Evolutionary conservation across 1,284 basidiomycete genomes (phyloP), one percentile per base, ranked within the genome.

Genomic region (Albatrellus sp.): DNA sequence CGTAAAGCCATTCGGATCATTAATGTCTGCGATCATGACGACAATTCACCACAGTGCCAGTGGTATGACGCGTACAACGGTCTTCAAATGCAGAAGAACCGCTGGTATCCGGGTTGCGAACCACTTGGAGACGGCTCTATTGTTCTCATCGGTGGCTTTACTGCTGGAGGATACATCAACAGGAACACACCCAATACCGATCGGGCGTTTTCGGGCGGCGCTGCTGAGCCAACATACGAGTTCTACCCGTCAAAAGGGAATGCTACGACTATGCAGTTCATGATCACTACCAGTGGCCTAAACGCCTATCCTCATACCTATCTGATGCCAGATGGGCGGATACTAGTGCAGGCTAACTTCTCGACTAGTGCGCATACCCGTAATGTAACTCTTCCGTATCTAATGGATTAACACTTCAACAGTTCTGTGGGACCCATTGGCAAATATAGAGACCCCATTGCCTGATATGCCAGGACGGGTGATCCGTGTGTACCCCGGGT

Each of bases 21-120:
- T 37, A 77, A 82, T 52, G 80, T 87, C 1, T 91, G 88, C 58
- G 72, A 68, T 13, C 67, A 69, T 47, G 55, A 68, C 29, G 72
- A 78, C 51, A 56, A 72, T 13, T 63, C 65, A 14, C 2, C 70
- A 3, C 54, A 66, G 1, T 92, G 90, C 55, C 67, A 81, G 50
- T 91, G 88, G 88, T 80, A 76, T 55, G 88, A 93, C 60, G 71
- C 90, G 46, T 67, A 78, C 0, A 64, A 66, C 0, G 51, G 73
- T 0, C 68, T 88, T 34, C 69, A 78, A 34, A 90, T 93, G 80
- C 77, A 86, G 51, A 75, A 70, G 45, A 65, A 75, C 52, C 75
- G 91, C 14, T 94, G 90, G 90, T 93, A 93, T 52, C 90, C 90
- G 20, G 79, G 86, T 11, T 88, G 89, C 37, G 85, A 89, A 58